phyloP scores from a whole-genome alignment of 495 filamentous ascomycete species.

The Hypoxylon lenormandii region DNA sequence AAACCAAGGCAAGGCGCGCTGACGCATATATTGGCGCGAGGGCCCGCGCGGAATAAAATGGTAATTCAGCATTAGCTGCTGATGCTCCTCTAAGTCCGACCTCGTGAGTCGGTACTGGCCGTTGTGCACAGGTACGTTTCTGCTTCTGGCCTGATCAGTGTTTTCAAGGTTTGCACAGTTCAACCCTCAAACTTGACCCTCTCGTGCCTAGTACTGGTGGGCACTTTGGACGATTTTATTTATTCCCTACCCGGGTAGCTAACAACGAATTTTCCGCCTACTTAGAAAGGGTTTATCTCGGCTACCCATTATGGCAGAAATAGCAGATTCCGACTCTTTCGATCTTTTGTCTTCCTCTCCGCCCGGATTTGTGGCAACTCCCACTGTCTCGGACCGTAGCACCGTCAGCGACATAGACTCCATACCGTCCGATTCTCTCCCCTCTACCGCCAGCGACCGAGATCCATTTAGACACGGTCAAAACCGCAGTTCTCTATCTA shows the following conservation, averaged over 20 bases:
- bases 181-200: conserved; percentile 1
- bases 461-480: conserved; percentile 1
- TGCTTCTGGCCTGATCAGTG: conserved; percentile 1
- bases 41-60: conserved; percentile 3
- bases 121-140: conserved; percentile 12
- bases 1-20: no score
- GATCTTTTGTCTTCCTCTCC: conserved; percentile 32
- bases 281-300: no score
- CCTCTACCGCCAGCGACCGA: neutral
- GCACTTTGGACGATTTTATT: no score
- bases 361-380: neutral
- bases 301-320: conserved; percentile 33
- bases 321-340: conserved; percentile 31
- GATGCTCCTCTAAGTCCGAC: neutral
- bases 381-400: neutral
- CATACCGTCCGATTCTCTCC: conserved; percentile 15
- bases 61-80: neutral
- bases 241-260: no score
- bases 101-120: neutral
- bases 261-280: no score
- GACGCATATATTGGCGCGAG: no score
- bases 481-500: neutral
- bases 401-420: conserved; percentile 12
- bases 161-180: conserved; percentile 18
- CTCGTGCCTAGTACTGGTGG: no score